phyloP scores from a whole-genome alignment of 2,329 filamentous ascomycete genomes.

The Colletotrichum kahawae region DNA sequence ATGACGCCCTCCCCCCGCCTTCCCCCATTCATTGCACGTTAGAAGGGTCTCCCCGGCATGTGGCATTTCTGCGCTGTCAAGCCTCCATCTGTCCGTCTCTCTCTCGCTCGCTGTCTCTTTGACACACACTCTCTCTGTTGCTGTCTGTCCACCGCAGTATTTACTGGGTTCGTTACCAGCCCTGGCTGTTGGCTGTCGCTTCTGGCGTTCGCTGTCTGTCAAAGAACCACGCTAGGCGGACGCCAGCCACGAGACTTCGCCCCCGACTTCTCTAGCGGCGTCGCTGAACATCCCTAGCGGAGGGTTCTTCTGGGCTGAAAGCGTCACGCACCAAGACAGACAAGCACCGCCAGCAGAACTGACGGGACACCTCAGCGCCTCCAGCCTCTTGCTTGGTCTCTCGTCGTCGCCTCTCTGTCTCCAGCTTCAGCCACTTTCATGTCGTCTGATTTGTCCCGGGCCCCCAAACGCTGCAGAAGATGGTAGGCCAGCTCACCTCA shows the following conservation, averaged over 20 bases:
- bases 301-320: constrained; percentile 4
- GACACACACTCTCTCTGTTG: not conserved
- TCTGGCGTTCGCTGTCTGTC: not conserved
- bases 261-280: not conserved
- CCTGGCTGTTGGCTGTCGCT: not conserved
- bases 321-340: not conserved
- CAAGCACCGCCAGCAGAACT: not conserved
- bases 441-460: not conserved
- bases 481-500: not conserved
- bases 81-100: not conserved
- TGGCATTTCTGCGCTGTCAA: constrained; percentile 12
- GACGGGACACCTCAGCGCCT: not conserved
- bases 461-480: not conserved
- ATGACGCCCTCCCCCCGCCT: constrained; percentile 6
- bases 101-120: not conserved
- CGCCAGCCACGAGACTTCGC: not conserved
- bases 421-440: not conserved
- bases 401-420: not conserved
- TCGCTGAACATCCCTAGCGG: not conserved
- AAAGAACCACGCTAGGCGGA: not conserved
- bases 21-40: not conserved
- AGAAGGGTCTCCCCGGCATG: constrained; percentile 12
- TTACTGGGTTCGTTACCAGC: not conserved
- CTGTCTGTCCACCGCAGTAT: not conserved
- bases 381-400: not conserved